Percentiles rank a stretch among this genome's conserved stretches.
phyloP scores from a whole-genome alignment of 2,329 filamentous ascomycete genomes.

The Aspergillus udagawae region DNA sequence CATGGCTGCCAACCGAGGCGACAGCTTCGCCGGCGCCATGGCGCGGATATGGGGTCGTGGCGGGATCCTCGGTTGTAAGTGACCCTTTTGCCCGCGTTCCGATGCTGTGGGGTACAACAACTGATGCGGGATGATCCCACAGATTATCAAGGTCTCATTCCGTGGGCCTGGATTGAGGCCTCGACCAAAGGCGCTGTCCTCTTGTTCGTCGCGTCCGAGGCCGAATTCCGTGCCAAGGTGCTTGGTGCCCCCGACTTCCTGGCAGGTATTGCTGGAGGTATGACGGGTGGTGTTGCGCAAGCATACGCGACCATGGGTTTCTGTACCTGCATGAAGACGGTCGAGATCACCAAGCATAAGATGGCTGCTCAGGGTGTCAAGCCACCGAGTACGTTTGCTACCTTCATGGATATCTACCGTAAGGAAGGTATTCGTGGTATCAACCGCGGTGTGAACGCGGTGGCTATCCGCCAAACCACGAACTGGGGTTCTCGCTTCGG shows the following conservation, averaged over 20 bases:
- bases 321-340: constrained; percentile 99
- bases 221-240: constrained; percentile 86
- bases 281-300: constrained; percentile 91
- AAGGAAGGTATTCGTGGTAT: constrained; percentile 91
- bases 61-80: constrained; percentile 87
- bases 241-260: constrained; percentile 83
- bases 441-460: constrained; percentile 98
- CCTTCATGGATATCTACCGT: constrained; percentile 96
- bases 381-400: constrained; percentile 85
- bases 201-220: constrained; percentile 97
- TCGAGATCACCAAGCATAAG: constrained; percentile 99
- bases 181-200: constrained; percentile 99
- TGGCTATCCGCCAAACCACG: constrained; percentile 97
- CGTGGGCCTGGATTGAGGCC: constrained; percentile 99
- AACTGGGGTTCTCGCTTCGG: constrained; percentile 99
- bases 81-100: constrained; percentile 9
- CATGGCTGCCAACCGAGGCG: constrained; percentile 94
- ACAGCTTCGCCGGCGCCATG: constrained; percentile 79
- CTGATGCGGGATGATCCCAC: constrained; percentile 11
- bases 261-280: constrained; percentile 83
- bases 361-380: constrained; percentile 76
- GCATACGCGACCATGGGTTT: constrained; percentile 99
- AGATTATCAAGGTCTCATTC: constrained; percentile 99
- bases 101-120: constrained; percentile 13
- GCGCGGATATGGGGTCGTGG: constrained; percentile 88